Conservation (phyloP, 2,329 filamentous ascomycete genomes). For the Ophiocordyceps australis region DNA sequence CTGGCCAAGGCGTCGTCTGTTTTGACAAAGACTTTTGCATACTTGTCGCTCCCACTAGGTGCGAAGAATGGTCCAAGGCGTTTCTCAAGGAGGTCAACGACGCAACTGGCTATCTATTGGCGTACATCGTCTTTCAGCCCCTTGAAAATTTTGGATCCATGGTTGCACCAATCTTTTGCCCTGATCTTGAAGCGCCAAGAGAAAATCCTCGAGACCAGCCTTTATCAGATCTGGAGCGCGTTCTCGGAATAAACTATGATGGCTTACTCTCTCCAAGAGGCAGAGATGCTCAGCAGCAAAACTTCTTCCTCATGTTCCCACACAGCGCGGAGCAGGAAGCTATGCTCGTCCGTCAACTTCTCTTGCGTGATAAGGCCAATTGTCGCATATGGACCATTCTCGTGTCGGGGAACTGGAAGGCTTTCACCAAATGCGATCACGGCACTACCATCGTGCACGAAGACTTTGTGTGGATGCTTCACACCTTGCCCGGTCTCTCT, state of each 20-base stretch:
- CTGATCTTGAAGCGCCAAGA: too few species aligned
- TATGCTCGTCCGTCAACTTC: conserved; percentile 23
- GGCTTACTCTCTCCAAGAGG: conserved; percentile 8
- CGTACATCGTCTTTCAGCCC: conserved; percentile 18
- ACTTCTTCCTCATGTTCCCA: conserved; percentile 32
- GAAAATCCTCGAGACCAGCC: too few species aligned
- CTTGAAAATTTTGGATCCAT: conserved; percentile 5
- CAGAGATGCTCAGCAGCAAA: conserved; percentile 5
- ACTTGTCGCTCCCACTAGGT: conserved; percentile 18
- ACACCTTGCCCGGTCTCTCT: conserved; percentile 18
- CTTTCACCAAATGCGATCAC: conserved; percentile 15
- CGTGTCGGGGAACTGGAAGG: conserved; percentile 25
- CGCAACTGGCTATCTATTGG: conserved; percentile 7
- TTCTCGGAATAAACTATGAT: conserved; percentile 15
- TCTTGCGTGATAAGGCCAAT: conserved; percentile 17
- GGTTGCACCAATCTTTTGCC: too few species aligned
- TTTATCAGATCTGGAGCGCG: too few species aligned
- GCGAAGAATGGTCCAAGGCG: conserved; percentile 14
- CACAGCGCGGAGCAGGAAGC: conserved; percentile 13
- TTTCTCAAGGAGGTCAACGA: conserved; percentile 3
- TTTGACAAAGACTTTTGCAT: conserved; percentile 14
- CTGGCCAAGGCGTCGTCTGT: conserved; percentile 17
- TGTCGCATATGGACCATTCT: conserved; percentile 23
- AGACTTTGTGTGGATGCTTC: conserved; percentile 15
- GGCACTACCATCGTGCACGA: conserved; percentile 27